Evolutionary conservation across 345 rosid species (phyloP).

Genomic region (Brassica carinata): DNA sequence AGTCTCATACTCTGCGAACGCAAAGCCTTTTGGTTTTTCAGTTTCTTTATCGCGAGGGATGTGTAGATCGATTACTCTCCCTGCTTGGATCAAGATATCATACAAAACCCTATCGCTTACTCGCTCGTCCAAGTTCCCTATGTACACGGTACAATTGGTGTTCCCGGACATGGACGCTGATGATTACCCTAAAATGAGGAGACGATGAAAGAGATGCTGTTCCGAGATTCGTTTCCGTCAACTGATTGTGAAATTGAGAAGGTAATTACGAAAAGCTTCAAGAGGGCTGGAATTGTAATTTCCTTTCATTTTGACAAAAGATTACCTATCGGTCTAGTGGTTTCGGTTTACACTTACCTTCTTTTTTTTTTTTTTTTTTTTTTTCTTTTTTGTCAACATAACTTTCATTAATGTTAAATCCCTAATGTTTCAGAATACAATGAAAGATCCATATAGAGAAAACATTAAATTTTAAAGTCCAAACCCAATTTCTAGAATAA

Average conservation of each 20-base stretch:
- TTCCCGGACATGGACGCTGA: constrained; percentile 50
- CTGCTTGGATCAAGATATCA: constrained; percentile 90
- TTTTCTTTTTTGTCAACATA: too few relatives aligned
- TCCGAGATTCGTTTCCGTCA: background rate
- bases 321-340: too few relatives aligned
- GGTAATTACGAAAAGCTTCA: background rate
- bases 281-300: background rate
- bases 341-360: too few relatives aligned
- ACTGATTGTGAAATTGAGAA: background rate
- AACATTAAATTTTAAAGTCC: too few relatives aligned
- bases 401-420: too few relatives aligned
- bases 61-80: constrained; percentile 72
- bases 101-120: constrained; percentile 85
- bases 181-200: constrained; percentile 9
- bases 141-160: constrained; percentile 56
- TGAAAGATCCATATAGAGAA: too few relatives aligned
- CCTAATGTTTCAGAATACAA: too few relatives aligned
- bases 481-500: too few relatives aligned
- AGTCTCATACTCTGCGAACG: constrained; percentile 84
- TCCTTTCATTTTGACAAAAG: too few relatives aligned
- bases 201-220: constrained; percentile 2
- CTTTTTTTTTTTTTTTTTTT: too few relatives aligned
- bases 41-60: constrained; percentile 87
- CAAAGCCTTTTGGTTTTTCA: constrained; percentile 83
- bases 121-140: constrained; percentile 86